Evolutionary conservation across 345 rosid genomes (phyloP), one percentile per base, ranked within the genome.

Genomic region (Mallotus nudiflorus): DNA sequence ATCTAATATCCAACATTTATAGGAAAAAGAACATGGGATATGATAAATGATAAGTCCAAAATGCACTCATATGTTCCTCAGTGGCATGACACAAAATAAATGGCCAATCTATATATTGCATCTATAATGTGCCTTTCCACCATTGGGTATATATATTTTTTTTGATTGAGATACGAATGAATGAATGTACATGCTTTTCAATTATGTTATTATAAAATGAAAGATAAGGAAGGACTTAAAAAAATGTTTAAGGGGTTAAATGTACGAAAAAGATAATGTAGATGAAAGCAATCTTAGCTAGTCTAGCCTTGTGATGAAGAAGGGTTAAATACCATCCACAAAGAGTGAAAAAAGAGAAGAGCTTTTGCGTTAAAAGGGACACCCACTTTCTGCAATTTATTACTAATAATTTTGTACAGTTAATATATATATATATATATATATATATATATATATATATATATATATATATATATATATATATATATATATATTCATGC

Each of bases 331-430:
- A 57, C 18, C 5, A 67, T 65, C 75, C 76, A 78, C 79, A 50
- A 56, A 24, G 37, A 65, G 62, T 55, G 76, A 64, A 80, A 33
- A 83, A 83, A 68, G 82, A 9, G 68, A 67, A 59, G 46, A 55
- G 66, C 82, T 75, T 74, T 82, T 79, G 79, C 83, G 64, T 88
- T 83, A 84, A 88, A 88, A 85, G 93, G 85, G 80, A 80, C 86
- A 82, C 89, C 85, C 87, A 83, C 93, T 89, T 89, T 89, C 89
- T 83, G 88, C 88, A 79, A 74, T 79, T 73, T 79, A 66, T 73
- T 79, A 66, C 45, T n/a, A 62, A 55, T 54, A 65, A 75, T 74
- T 51, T 13, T 69, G 39, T 68, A 22, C n/a, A 52, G 37, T n/a
- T n/a, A n/a, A n/a, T n/a, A n/a, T n/a, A n/a, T n/a, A n/a, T n/a